Evolutionary conservation across 192 early-diverging fungal species (phyloP), one percentile per base, ranked within the genome.

Genomic region (Ambispora gerdemannii): DNA sequence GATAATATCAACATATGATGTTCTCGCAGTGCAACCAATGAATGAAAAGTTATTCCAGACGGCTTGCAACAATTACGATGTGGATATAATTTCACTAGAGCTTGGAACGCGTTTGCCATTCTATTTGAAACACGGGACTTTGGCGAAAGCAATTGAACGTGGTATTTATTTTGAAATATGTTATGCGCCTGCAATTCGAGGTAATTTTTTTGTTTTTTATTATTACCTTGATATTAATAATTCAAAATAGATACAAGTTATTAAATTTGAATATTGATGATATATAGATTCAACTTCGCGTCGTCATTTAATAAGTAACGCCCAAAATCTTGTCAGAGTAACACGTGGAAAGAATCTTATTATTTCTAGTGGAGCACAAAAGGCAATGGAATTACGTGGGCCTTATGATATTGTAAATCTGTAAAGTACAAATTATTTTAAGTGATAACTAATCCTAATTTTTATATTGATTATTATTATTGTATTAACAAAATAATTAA

Each of bases 71-170:
- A 77, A 81, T 28, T 76, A 84, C 31, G 92, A 94, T 38, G 74
- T 92, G 22, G 94, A 95, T 72, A 88, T 95, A 38, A 93, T 95
- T 38, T 85, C 88, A 32, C 74, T 95, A 15, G 93, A 93, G 63
- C 74, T 88, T 74, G 75, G 78, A 22, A 59, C 80, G 59, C 77
- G 89, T 43, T 65, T 94, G 32, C 86, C 87, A 25, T 91, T 90
- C 73, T 84, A 81, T 75, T 53, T 95, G 50, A 87, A 88, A 70
- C 76, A 82, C 55, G 74, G 86, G 17, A 86, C 82, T 3, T 74
- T 94, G 38, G 88, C 88, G 36, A 38, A 76, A 32, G 92, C 92
- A 11, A 77, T 92, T 0, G 83, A 85, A 36, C 82, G 91, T 28
- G 94, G 92, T 1, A 79, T 95, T 1, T 83, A 79, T 52, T 95